A percentile compares a stretch with the other conserved stretches of the same genome.
These are phyloP conservation scores for Calonectria multiphialidica DNA, from an alignment of 2,329 filamentous ascomycete genomes.

Conservation along the genomic window DNA sequence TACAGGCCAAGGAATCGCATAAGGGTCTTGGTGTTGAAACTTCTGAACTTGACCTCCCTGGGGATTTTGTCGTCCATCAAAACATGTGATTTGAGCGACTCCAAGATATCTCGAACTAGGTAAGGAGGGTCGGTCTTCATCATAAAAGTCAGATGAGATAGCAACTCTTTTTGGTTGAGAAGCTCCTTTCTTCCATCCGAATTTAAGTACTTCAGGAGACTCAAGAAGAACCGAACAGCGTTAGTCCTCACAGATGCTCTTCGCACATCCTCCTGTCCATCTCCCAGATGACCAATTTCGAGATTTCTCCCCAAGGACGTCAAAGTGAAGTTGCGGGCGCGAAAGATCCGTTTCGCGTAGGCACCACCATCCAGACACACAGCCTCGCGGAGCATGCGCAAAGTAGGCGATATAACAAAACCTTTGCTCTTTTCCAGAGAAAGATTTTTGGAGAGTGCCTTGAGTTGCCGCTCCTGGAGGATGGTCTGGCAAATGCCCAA, in stretches of 20 bases:
- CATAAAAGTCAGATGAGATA: conserved; percentile 85
- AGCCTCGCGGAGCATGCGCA: conserved; percentile 89
- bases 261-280: conserved; percentile 70
- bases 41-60: conserved; percentile 78
- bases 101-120: conserved; percentile 80
- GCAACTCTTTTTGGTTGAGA: conserved; percentile 81
- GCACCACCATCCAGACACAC: conserved; percentile 87
- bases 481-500: conserved; percentile 84
- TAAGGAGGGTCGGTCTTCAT: conserved; percentile 83
- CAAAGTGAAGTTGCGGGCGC: conserved; percentile 82
- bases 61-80: conserved; percentile 81
- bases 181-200: conserved; percentile 84
- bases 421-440: conserved; percentile 86
- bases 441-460: conserved; percentile 83
- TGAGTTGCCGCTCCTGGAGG: conserved; percentile 83
- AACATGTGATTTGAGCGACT: conserved; percentile 76
- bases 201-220: conserved; percentile 83
- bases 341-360: conserved; percentile 82
- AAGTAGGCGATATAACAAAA: conserved; percentile 87
- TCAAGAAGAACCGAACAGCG: conserved; percentile 83
- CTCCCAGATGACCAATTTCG: conserved; percentile 72
- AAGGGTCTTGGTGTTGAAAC: conserved; percentile 81
- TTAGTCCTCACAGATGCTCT: conserved; percentile 87
- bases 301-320: conserved; percentile 86
- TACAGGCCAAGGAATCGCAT: conserved; percentile 80